Percentiles rank a stretch among this genome's conserved stretches.
phyloP scores from a whole-genome alignment of 805 yeast genomes.

The Wickerhamomyces kurtzmanii region DNA sequence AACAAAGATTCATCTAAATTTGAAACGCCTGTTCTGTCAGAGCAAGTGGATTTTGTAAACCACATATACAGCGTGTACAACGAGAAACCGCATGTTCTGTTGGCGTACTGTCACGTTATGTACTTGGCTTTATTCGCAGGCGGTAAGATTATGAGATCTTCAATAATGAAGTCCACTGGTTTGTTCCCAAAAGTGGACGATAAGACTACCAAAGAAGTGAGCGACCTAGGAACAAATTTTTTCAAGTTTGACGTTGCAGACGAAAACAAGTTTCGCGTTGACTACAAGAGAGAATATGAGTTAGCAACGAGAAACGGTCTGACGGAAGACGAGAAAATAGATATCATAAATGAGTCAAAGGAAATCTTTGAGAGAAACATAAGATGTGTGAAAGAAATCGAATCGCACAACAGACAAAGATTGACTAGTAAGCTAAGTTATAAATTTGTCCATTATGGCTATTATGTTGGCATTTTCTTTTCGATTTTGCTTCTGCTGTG shows the following conservation, averaged over 20 bases:
- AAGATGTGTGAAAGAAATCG: constrained; percentile 55
- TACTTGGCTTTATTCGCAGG: constrained; percentile 84
- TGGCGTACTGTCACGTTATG: constrained; percentile 81
- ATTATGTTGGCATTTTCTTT: constrained; percentile 29
- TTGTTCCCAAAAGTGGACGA: constrained; percentile 70
- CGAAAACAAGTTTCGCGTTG: constrained; percentile 51
- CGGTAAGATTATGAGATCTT: constrained; percentile 63
- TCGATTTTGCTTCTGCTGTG: constrained; percentile 22
- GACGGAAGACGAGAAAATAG: constrained; percentile 61
- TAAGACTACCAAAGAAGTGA: constrained; percentile 51
- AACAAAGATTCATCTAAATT: constrained; percentile 46
- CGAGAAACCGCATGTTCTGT: constrained; percentile 58
- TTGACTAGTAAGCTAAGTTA: constrained; percentile 46
- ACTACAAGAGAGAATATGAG: constrained; percentile 71
- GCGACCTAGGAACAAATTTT: constrained; percentile 56
- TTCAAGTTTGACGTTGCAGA: constrained; percentile 63
- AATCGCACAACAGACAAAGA: constrained; percentile 49
- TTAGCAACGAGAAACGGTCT: constrained; percentile 62
- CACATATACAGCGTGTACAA: constrained; percentile 46
- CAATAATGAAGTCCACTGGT: constrained; percentile 55
- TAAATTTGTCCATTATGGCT: constrained; percentile 41
- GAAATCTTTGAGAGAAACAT: constrained; percentile 57
- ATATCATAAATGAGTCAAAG: constrained; percentile 58
- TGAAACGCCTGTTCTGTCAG: constrained; percentile 42
- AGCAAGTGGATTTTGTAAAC: constrained; percentile 51